Evolutionary conservation across 371 early-diverging fungal genomes (phyloP).

Genomic region (Mucor mucedo): DNA sequence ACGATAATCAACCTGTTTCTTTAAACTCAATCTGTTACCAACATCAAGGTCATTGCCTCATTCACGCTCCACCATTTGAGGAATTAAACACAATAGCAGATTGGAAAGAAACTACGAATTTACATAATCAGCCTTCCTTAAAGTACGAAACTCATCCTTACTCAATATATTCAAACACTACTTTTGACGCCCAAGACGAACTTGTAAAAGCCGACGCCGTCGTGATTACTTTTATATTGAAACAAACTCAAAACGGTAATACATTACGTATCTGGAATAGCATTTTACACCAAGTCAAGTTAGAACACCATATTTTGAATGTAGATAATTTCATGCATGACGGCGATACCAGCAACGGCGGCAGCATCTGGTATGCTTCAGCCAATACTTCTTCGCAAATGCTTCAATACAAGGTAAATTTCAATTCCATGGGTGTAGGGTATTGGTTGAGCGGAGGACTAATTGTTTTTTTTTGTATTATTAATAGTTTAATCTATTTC

Average conservation of each 20-base stretch:
- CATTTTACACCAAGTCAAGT: conserved; percentile 21
- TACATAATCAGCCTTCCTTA: conserved; percentile 20
- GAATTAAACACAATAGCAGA: conserved; percentile 38
- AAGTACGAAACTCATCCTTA: conserved; percentile 39
- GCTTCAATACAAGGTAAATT: conserved; percentile 37
- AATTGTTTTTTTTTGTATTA: not conserved
- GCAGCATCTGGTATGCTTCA: conserved; percentile 17
- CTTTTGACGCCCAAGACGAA: conserved; percentile 28
- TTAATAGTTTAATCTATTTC: conserved; percentile 35
- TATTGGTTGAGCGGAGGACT: conserved; percentile 1
- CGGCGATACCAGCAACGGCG: not conserved
- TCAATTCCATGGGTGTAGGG: not conserved
- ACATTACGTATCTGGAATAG: conserved; percentile 24
- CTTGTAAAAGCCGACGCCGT: conserved; percentile 54
- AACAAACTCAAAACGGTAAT: conserved; percentile 17
- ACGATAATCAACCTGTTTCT: conserved; percentile 27
- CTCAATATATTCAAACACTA: conserved; percentile 54
- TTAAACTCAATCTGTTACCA: conserved; percentile 32
- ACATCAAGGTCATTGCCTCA: conserved; percentile 46
- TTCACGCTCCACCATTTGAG: conserved; percentile 54
- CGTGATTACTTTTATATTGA: conserved; percentile 33
- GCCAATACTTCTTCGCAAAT: conserved; percentile 26
- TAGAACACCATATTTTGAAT: conserved; percentile 17
- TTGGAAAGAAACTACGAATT: conserved; percentile 22
- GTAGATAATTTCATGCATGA: conserved; percentile 2